Conservation (phyloP, 139 green algal genomes). For the Closterium sp. region DNA sequence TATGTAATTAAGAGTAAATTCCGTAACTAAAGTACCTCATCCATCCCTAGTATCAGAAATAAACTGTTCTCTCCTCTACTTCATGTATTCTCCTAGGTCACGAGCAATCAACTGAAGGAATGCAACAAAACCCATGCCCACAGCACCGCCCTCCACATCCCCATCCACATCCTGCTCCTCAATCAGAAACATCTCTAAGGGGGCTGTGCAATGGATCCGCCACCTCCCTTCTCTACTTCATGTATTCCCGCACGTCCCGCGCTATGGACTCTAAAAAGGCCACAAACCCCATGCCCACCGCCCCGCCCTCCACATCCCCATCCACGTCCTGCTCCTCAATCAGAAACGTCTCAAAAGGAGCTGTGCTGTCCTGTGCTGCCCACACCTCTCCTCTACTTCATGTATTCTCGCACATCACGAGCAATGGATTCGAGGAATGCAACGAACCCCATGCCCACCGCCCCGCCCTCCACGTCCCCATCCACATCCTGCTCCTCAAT, state of each 20-base stretch:
- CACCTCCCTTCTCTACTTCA: too few relatives aligned
- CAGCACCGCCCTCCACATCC: neutral
- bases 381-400: constrained; percentile 17
- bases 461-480: neutral
- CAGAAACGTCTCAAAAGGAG: constrained; percentile 68
- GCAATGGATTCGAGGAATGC: constrained; percentile 37
- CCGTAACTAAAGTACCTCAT: too few relatives aligned
- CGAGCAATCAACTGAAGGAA: too few relatives aligned
- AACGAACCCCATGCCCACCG: constrained; percentile 41
- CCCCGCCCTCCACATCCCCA: too few relatives aligned
- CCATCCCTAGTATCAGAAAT: constrained; percentile 60
- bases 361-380: constrained; percentile 29
- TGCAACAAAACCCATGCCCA: constrained; percentile 41
- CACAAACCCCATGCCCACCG: too few relatives aligned
- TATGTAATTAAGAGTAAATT: too few relatives aligned
- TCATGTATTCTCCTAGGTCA: too few relatives aligned
- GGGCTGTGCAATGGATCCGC: too few relatives aligned
- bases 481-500: constrained; percentile 69
- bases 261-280: too few relatives aligned
- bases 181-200: too few relatives aligned
- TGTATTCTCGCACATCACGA: constrained; percentile 38
- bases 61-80: too few relatives aligned
- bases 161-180: constrained; percentile 45
- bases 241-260: too few relatives aligned
- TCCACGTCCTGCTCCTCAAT: constrained; percentile 82